Base-by-base conservation (phyloP, 805 yeast species). In the Lipomyces orientalis region DNA sequence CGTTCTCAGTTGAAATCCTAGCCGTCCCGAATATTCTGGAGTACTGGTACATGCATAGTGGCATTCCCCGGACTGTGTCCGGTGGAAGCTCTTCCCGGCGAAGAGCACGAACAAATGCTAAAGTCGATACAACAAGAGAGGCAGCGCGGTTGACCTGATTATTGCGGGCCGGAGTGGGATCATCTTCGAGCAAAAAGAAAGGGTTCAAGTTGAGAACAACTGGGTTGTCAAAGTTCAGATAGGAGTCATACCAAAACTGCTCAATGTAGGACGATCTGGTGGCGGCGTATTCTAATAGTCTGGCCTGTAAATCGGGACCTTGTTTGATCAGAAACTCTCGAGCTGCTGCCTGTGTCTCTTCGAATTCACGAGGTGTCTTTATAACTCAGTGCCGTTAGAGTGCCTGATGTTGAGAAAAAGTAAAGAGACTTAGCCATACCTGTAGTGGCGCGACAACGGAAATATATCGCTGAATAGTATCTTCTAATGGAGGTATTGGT, bases 221-320 rank as follows among this genome's bases (percentile, higher is more conserved):
- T 0, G 81, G 88, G 43, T 83, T 82, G 77, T 93, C 97, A 77
- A 90, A 91, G 77, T 88, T 88, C 72, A 93, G 82, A 77, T 93
- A 93, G 0, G 97, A 87, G 76, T 93, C 97, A 78, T 86, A 93
- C 97, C 97, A 93, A 77, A 93, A 93, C 78, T 93, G 97, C 79
- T 93, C 97, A 70, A 93, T 93, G 77, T 90, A 93, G 1, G 96
- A 89, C 60, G 90, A 87, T 69, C 91, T 81, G 16, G 88, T 80
- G 61, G 85, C 82, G 5, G 89, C 79, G 75, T 89, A 91, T 60
- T 83, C 84, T 19, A 88, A 81, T 62, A 93, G 82, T 72, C 86
- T 87, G 34, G 83, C 79, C 75, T 93, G 96, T 61, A 86, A 84
- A 64, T 81, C 81, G 62, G 86, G 86, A 25, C 83, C 92, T 77